Percentiles rank a stretch among this genome's conserved stretches.
Conservation (phyloP, 2,329 filamentous ascomycete species). For the Cryphonectria carpinicola region DNA sequence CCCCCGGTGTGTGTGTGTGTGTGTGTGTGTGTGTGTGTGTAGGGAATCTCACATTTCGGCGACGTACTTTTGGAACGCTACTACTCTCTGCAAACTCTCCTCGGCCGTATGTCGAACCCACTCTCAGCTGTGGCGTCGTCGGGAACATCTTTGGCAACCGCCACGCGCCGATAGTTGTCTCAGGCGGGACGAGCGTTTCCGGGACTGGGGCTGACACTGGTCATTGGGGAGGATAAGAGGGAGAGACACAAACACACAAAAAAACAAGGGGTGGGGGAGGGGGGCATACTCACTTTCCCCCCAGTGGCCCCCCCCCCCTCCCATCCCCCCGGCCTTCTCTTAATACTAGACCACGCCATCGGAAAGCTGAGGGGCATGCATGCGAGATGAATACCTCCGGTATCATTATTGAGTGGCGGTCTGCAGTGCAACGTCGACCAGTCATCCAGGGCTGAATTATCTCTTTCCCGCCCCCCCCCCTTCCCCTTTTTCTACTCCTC, state of each 20-base stretch:
- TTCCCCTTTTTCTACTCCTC: no score
- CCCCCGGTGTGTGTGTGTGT: conserved; percentile 26
- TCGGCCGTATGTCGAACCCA: conserved; percentile 38
- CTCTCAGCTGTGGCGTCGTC: conserved; percentile 9
- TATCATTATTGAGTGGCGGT: not conserved
- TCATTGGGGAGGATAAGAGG: not conserved
- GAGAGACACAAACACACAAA: not conserved
- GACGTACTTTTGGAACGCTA: not conserved
- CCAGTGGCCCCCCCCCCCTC: no score
- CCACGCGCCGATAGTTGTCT: conserved; percentile 11
- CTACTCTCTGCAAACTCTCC: not conserved
- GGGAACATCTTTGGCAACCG: conserved; percentile 8
- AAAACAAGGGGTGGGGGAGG: no score
- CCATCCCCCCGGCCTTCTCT: no score
- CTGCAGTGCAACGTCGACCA: conserved; percentile 6
- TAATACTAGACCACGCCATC: not conserved
- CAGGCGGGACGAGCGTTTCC: not conserved
- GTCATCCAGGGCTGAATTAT: not conserved
- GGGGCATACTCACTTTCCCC: not conserved
- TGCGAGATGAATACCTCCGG: no score
- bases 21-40: conserved; percentile 52
- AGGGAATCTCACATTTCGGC: conserved; percentile 46
- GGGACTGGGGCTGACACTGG: not conserved
- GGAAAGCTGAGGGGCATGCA: not conserved
- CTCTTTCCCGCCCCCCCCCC: no score